Evolutionary conservation across 352 stramenopile species (phyloP).

Genomic region (Phytophthora brassicae): DNA sequence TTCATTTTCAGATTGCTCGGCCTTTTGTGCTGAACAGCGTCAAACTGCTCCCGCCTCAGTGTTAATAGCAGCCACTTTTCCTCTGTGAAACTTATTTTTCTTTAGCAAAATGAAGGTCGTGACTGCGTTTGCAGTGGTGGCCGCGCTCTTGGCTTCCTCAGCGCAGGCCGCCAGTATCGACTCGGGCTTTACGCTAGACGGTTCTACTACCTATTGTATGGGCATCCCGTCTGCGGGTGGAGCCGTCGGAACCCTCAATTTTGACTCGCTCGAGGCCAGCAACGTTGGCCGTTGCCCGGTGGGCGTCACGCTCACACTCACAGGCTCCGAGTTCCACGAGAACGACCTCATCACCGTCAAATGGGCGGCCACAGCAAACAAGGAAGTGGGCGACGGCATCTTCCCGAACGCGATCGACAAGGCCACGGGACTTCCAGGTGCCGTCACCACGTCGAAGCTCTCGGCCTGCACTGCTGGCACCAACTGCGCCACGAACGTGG

Average conservation of each 20-base stretch:
- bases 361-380: constrained; percentile 45
- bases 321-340: constrained; percentile 46
- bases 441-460: constrained; percentile 46
- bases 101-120: constrained; percentile 31
- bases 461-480: constrained; percentile 65
- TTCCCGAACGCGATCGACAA: constrained; percentile 71
- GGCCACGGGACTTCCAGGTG: constrained; percentile 30
- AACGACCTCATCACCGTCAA: constrained; percentile 54
- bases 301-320: constrained; percentile 42
- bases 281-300: constrained; percentile 65
- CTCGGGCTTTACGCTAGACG: constrained; percentile 61
- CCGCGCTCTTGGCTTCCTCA: constrained; percentile 18
- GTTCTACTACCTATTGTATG: constrained; percentile 75
- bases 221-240: constrained; percentile 31
- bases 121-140: constrained; percentile 5
- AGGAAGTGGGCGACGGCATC: constrained; percentile 42
- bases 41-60: too few species aligned
- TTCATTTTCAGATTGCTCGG: constrained; percentile 34
- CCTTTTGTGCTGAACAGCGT: constrained; percentile 26
- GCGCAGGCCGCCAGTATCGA: constrained; percentile 47
- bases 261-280: constrained; percentile 45
- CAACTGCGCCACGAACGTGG: constrained; percentile 60
- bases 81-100: constrained; percentile 24
- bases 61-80: constrained; percentile 29
- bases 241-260: constrained; percentile 36